Percentiles rank a stretch among this genome's conserved stretches.
These are phyloP conservation scores for Beauveria asiatica DNA, from an alignment of 2,329 filamentous ascomycete species.

Conservation along the genomic window DNA sequence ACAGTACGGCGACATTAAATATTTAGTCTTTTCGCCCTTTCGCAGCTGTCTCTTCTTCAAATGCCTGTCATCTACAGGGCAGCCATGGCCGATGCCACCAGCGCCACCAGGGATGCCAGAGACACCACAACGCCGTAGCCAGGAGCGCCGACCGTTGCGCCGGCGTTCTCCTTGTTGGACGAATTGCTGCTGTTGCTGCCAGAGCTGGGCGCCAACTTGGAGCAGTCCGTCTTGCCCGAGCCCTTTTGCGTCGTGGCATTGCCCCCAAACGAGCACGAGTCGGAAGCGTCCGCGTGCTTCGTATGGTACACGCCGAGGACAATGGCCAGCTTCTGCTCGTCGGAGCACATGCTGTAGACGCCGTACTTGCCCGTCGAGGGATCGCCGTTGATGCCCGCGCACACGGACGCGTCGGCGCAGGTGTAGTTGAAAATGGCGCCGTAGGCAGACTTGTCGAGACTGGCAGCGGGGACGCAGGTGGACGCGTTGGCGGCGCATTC, in stretches of 20 bases:
- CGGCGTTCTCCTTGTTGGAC: constrained; percentile 12
- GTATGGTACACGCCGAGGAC: constrained; percentile 37
- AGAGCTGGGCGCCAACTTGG: constrained; percentile 35
- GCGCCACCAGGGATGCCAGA: constrained; percentile 19
- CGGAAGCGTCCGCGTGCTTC: constrained; percentile 40
- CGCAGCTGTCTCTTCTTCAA: neutral
- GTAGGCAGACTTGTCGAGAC: constrained; percentile 50
- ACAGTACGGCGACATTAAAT: neutral
- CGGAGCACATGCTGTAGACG: constrained; percentile 67
- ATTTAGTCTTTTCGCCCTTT: neutral
- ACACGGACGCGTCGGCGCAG: constrained; percentile 3
- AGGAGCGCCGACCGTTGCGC: constrained; percentile 28
- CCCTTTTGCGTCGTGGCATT: constrained; percentile 48
- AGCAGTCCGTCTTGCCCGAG: constrained; percentile 33
- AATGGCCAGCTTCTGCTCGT: constrained; percentile 62
- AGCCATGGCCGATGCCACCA: constrained; percentile 44
- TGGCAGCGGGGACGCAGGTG: constrained; percentile 56
- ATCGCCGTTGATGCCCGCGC: constrained; percentile 5
- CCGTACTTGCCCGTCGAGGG: constrained; percentile 53
- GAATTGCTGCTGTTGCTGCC: constrained; percentile 14
- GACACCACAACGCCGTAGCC: constrained; percentile 32
- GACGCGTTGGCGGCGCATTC: constrained; percentile 73
- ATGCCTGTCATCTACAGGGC: constrained; percentile 33
- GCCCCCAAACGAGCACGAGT: constrained; percentile 65
- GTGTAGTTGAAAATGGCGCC: constrained; percentile 29